A percentile compares a stretch with the other conserved stretches of the same genome.
These are phyloP conservation scores for Melastoma malabathricum DNA, from an alignment of 345 rosid species.

Conservation along the genomic window DNA sequence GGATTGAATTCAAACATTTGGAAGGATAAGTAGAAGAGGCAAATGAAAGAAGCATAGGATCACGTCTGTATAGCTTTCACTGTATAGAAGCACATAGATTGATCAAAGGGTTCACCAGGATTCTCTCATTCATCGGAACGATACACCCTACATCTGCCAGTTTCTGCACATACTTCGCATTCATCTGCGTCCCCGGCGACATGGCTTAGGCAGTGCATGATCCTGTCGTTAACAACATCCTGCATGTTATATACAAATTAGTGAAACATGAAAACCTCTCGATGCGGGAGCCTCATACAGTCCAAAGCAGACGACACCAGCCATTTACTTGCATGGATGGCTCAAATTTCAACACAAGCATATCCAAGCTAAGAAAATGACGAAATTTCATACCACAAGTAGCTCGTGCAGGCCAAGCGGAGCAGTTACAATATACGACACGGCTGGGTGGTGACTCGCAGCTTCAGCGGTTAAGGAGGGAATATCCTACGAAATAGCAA, in stretches of 20 bases:
- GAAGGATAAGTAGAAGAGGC: slow-evolving; percentile 6
- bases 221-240: slow-evolving; percentile 79
- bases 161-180: slow-evolving; percentile 67
- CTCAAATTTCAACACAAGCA: no score
- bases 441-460: slow-evolving; percentile 63
- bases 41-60: not conserved
- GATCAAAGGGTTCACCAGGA: not conserved
- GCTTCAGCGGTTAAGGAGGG: slow-evolving; percentile 85
- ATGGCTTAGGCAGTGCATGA: slow-evolving; percentile 61
- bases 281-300: not conserved
- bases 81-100: no score
- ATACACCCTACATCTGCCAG: slow-evolving; percentile 72
- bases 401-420: slow-evolving; percentile 81
- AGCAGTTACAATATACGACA: slow-evolving; percentile 62
- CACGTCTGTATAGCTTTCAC: no score
- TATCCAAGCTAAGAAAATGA: slow-evolving; percentile 2
- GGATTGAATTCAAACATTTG: slow-evolving; percentile 10
- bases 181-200: slow-evolving; percentile 65
- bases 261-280: not conserved
- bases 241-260: slow-evolving; percentile 11
- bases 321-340: no score
- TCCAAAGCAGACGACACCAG: no score
- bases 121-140: slow-evolving; percentile 1
- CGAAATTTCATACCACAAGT: slow-evolving; percentile 49
- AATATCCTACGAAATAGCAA: slow-evolving; percentile 41